Evolutionary conservation across 768 basidiomycete genomes (phyloP).

Genomic region (Phaffia australis): DNA sequence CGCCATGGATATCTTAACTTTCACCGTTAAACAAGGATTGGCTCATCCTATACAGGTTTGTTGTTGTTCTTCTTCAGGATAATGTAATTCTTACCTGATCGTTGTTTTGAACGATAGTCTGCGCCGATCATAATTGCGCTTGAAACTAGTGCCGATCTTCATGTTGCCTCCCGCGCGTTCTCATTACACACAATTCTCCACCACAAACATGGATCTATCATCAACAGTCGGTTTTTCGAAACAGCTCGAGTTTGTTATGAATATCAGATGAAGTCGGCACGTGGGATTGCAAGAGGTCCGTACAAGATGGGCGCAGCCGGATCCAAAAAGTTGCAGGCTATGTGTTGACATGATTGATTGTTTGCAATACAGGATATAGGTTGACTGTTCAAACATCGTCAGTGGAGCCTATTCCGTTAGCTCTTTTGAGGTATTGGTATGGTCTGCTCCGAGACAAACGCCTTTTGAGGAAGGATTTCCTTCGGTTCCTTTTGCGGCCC

Average conservation of each 20-base stretch:
- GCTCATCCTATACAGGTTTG: constrained; percentile 83
- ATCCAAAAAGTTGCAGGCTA: not conserved
- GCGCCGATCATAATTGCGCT: constrained; percentile 84
- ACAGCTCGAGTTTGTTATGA: constrained; percentile 72
- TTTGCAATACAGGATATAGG: constrained; percentile 3
- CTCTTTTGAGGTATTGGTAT: constrained; percentile 83
- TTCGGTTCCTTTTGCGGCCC: constrained; percentile 66
- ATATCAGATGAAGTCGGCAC: constrained; percentile 57
- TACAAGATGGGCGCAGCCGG: not conserved
- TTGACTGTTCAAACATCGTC: constrained; percentile 10
- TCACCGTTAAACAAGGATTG: constrained; percentile 88
- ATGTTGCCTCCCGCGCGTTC: constrained; percentile 61
- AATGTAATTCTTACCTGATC: constrained; percentile 10
- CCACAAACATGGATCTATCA: constrained; percentile 73
- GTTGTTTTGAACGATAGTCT: constrained; percentile 46
- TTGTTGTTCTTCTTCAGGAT: not conserved
- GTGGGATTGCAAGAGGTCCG: constrained; percentile 49
- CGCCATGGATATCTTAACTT: constrained; percentile 81
- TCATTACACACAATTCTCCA: constrained; percentile 72
- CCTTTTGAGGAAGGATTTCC: constrained; percentile 69
- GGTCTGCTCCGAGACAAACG: constrained; percentile 83
- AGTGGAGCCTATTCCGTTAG: constrained; percentile 52
- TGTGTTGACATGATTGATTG: not conserved
- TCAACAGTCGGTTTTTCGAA: constrained; percentile 72
- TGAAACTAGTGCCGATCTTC: constrained; percentile 63